These are phyloP conservation scores for Thraustotheca clavata DNA, from an alignment of 352 stramenopile genomes.

Conservation along the genomic window DNA sequence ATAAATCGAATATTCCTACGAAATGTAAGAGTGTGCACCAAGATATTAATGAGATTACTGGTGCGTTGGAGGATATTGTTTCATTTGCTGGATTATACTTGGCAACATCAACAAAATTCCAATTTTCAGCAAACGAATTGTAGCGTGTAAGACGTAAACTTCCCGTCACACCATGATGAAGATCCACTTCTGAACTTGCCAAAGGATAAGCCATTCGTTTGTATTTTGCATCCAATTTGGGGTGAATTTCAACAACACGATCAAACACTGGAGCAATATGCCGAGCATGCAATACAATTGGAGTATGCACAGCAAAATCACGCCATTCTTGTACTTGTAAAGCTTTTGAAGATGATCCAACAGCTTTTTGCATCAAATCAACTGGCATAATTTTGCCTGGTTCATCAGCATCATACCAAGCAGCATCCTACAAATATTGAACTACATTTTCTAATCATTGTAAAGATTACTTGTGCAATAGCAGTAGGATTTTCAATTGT, in stretches of 20 bases:
- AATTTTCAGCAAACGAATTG: conserved; percentile 77
- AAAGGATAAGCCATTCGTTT: conserved; percentile 59
- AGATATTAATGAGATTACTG: conserved; percentile 23
- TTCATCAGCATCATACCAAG: conserved; percentile 54
- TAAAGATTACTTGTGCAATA: conserved; percentile 32
- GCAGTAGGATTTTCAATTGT: conserved; percentile 38
- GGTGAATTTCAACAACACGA: conserved; percentile 38
- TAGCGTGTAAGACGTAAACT: conserved; percentile 73
- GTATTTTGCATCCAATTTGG: conserved; percentile 39
- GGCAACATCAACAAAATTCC: conserved; percentile 77
- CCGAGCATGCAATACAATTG: conserved; percentile 55
- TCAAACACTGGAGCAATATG: conserved; percentile 44
- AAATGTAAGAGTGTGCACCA: neutral
- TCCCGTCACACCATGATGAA: conserved; percentile 51
- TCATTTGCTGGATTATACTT: conserved; percentile 67
- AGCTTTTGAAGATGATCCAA: conserved; percentile 27
- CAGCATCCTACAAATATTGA: conserved; percentile 37
- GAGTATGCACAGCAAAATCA: conserved; percentile 54
- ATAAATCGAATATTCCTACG: conserved; percentile 40
- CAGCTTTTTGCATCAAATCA: conserved; percentile 14
- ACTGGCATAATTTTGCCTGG: conserved; percentile 32
- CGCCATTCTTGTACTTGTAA: conserved; percentile 54
- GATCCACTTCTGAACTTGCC: conserved; percentile 47
- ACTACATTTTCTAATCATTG: neutral
- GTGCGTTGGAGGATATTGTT: conserved; percentile 24